Evolutionary conservation across 805 yeast species (phyloP), one percentile per base, ranked within the genome.

Genomic region (Candida boidinii): DNA sequence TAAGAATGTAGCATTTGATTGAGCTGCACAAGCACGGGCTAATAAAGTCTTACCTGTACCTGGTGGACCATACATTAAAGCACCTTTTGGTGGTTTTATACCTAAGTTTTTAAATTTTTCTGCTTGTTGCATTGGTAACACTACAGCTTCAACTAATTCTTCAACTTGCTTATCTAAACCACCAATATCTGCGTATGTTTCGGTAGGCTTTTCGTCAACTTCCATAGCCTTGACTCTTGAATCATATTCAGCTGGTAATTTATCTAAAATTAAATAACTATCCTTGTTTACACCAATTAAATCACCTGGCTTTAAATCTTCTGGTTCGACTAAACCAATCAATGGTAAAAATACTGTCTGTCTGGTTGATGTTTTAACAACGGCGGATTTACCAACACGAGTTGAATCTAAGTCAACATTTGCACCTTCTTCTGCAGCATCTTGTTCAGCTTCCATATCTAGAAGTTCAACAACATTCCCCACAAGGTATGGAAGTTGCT

Each of bases 1-100:
- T 54, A 92, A 69, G 57, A 92, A 92, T 0, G 98, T 92, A 12
- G 98, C 98, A 59, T 88, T 87, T 1, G 97, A 85, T 59, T 92
- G 97, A 34, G 96, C 96, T 17, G 99, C 99, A 64, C 96, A 94
- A 2, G 98, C 98, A 56, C 96, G 79, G 8, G 99, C 99, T 45
- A 92, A 69, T 39, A 92, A 66, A 2, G 98, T 92, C 62, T 92
- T 92, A 58, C 99, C 99, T 2, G 98, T 92, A 58, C 99, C 99
- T 34, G 99, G 99, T 7, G 99, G 97, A 23, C 99, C 99, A 56
- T 92, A 92, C 88, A 92, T 86, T 34, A 92, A 68, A 4, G 96
- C 97, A 57, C 98, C 98, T 58, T 92, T 92, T 38, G 98, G 98
- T 12, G 98, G 94, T 56, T 84, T 90, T 53, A 92, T 88, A 36